Evolutionary conservation across 768 basidiomycete genomes (phyloP).

Genomic region (Phlebiopsis flavidoalba): DNA sequence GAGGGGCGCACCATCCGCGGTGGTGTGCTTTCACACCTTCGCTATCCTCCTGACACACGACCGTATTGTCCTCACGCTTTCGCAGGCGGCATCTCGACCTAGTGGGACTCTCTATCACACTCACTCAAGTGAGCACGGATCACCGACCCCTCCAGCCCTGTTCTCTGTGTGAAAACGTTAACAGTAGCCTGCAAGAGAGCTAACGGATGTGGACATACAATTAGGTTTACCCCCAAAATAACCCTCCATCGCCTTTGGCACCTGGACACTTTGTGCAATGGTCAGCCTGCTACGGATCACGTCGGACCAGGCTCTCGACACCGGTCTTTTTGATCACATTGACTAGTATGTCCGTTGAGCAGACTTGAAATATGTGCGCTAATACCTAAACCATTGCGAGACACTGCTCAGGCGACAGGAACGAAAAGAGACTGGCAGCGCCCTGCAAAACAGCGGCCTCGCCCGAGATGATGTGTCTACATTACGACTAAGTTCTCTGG

Average conservation of each 20-base stretch:
- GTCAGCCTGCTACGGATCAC: slow-evolving; percentile 43
- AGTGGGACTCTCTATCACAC: slow-evolving; percentile 51
- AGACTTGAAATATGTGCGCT: not conserved
- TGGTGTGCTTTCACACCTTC: not conserved
- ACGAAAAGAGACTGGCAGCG: slow-evolving; percentile 54
- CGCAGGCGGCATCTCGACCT: too few relatives aligned
- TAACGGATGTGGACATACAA: not conserved
- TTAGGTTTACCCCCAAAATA: slow-evolving; percentile 39
- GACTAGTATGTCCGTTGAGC: slow-evolving; percentile 37
- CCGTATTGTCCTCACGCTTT: too few relatives aligned
- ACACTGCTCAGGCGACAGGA: slow-evolving; percentile 56
- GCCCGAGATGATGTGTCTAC: slow-evolving; percentile 50
- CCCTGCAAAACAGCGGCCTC: slow-evolving; percentile 47
- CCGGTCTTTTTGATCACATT: slow-evolving; percentile 59
- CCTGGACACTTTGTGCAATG: slow-evolving; percentile 61
- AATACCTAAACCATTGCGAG: slow-evolving; percentile 25
- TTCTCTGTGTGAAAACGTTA: too few relatives aligned
- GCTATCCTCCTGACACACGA: not conserved
- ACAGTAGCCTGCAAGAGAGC: not conserved
- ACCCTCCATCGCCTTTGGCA: slow-evolving; percentile 59
- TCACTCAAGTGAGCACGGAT: too few relatives aligned
- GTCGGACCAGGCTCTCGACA: slow-evolving; percentile 59
- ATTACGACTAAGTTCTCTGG: slow-evolving; percentile 68
- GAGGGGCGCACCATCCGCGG: not conserved
- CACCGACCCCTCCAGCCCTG: too few relatives aligned